Percentiles rank a stretch among this genome's conserved stretches.
Conservation (phyloP, 2,329 filamentous ascomycete species). For the Lecanicillium sp. region DNA sequence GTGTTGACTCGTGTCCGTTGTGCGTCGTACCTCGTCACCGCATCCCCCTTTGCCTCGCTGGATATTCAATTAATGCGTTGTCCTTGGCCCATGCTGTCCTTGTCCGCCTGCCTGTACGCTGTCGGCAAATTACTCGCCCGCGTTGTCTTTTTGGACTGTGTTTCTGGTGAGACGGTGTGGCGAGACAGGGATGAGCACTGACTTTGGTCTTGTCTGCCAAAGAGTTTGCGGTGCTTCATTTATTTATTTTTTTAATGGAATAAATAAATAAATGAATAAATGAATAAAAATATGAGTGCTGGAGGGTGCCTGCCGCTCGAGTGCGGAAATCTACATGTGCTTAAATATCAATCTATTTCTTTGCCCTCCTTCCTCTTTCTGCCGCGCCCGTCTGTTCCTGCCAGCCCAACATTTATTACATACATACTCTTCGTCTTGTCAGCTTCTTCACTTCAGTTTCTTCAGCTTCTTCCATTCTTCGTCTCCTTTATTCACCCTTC, state of each 20-base stretch:
- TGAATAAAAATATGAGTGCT: no score
- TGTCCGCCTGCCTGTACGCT: not conserved
- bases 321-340: no score
- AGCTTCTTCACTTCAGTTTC: not conserved
- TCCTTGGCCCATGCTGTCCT: not conserved
- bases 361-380: not conserved
- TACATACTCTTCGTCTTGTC: not conserved
- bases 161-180: not conserved
- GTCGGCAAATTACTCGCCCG: no score
- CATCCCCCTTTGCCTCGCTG: not conserved
- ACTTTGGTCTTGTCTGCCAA: not conserved
- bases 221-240: no score
- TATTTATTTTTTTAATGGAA: no score
- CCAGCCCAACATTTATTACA: no score
- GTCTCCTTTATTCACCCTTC: no score
- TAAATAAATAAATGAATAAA: no score
- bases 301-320: no score
- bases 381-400: not conserved
- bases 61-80: not conserved
- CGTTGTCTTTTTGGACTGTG: no score
- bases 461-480: no score
- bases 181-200: not conserved
- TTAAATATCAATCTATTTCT: no score
- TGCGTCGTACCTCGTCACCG: not conserved
- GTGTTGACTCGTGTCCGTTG: conserved; percentile 4